A percentile compares a stretch with the other conserved stretches of the same genome.
phyloP scores from a whole-genome alignment of 2,329 filamentous ascomycete species.

The Aschersonia sp. region DNA sequence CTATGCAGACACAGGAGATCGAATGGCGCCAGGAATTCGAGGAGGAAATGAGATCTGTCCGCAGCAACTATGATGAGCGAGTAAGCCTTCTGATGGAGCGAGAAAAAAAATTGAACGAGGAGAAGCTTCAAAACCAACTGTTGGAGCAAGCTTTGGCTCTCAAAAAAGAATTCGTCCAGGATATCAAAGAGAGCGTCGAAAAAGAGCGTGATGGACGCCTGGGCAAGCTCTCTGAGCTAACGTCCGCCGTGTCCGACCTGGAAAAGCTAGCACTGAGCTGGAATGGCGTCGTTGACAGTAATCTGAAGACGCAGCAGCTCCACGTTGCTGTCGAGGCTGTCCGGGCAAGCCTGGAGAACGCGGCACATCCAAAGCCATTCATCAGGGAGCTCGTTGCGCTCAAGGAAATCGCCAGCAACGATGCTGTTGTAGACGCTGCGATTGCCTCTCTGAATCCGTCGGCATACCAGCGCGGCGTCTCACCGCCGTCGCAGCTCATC shows the following conservation, averaged over 20 bases:
- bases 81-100: constrained; percentile 67
- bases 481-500: constrained; percentile 71
- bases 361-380: constrained; percentile 63
- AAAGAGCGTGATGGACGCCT: constrained; percentile 76
- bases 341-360: constrained; percentile 64
- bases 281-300: constrained; percentile 81
- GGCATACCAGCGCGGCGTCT: constrained; percentile 85
- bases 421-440: constrained; percentile 79
- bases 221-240: constrained; percentile 71
- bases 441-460: constrained; percentile 92
- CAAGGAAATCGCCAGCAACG: constrained; percentile 77
- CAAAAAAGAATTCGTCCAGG: constrained; percentile 68
- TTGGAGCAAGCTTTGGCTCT: constrained; percentile 82
- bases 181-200: constrained; percentile 73
- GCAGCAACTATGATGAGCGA: constrained; percentile 65
- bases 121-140: constrained; percentile 71
- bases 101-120: constrained; percentile 66
- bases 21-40: constrained; percentile 81
- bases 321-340: constrained; percentile 93
- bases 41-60: constrained; percentile 68
- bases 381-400: constrained; percentile 85
- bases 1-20: constrained; percentile 67
- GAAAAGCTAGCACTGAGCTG: constrained; percentile 79
- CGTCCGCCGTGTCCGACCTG: constrained; percentile 63
- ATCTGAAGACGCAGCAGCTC: constrained; percentile 88